phyloP scores from a whole-genome alignment of 192 early-diverging fungal genomes.

The Oehlia diaphana region DNA sequence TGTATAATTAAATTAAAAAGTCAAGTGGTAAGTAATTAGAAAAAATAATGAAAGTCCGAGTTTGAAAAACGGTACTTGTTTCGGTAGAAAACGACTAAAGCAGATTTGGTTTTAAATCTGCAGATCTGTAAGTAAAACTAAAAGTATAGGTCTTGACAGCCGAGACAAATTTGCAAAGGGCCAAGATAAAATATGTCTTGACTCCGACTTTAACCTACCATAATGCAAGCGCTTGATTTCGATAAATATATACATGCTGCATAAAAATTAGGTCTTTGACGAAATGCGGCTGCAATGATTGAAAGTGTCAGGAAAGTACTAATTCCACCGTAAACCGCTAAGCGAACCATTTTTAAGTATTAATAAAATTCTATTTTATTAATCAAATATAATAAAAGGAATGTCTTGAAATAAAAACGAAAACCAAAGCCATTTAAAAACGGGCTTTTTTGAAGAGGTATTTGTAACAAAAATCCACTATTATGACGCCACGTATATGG shows the following conservation, averaged over 20 bases:
- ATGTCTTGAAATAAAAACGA: background rate
- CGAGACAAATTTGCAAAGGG: background rate
- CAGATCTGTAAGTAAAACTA: background rate
- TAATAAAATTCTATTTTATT: background rate
- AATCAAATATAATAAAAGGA: background rate
- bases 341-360: slow-evolving; percentile 47
- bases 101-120: background rate
- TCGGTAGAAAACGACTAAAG: too few species aligned
- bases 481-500: background rate
- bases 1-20: background rate
- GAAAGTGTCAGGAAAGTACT: slow-evolving; percentile 64
- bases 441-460: background rate
- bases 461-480: background rate
- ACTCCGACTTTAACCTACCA: slow-evolving; percentile 54
- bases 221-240: slow-evolving; percentile 81
- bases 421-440: background rate
- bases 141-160: background rate
- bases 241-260: slow-evolving; percentile 87
- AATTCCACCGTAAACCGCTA: slow-evolving; percentile 71
- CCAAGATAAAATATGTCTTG: background rate
- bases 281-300: slow-evolving; percentile 64
- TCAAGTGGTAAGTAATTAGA: background rate
- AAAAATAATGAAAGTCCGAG: background rate
- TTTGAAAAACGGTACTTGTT: background rate
- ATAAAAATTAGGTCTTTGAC: slow-evolving; percentile 82